phyloP scores from a whole-genome alignment of 2,329 filamentous ascomycete species.

The Colletotrichum endophyticum region DNA sequence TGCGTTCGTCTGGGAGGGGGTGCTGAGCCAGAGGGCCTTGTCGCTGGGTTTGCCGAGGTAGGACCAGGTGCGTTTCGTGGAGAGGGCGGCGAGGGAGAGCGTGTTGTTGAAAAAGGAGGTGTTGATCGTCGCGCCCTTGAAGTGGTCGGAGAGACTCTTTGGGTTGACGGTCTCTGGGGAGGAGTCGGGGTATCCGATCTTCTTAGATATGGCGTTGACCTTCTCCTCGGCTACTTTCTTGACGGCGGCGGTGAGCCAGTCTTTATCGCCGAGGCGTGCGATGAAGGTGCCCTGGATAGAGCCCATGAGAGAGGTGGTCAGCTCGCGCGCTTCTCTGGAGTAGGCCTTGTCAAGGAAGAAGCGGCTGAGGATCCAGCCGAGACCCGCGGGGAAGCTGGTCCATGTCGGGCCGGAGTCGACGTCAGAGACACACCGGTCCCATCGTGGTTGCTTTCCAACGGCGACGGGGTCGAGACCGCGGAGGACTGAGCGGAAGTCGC shows the following conservation, averaged over 20 bases:
- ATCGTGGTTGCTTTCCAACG: conserved; percentile 60
- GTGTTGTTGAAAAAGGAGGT: conserved; percentile 62
- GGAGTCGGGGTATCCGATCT: conserved; percentile 70
- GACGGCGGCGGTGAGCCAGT: conserved; percentile 69
- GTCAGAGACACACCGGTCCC: conserved; percentile 65
- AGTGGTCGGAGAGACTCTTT: conserved; percentile 59
- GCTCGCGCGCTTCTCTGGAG: conserved; percentile 66
- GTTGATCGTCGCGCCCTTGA: conserved; percentile 56
- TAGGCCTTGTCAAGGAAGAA: conserved; percentile 75
- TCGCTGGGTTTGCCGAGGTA: conserved; percentile 64
- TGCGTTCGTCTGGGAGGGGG: conserved; percentile 64
- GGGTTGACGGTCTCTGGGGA: conserved; percentile 67
- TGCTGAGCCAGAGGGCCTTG: conserved; percentile 64
- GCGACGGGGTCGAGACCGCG: not conserved
- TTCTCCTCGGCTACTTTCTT: conserved; percentile 66
- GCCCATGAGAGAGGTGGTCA: conserved; percentile 71
- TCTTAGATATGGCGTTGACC: conserved; percentile 68
- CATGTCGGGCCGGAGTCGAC: conserved; percentile 45
- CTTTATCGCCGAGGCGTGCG: conserved; percentile 58
- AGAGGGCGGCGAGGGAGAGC: conserved; percentile 53
- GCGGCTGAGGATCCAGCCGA: conserved; percentile 72
- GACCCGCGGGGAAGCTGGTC: conserved; percentile 34
- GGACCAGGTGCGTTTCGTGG: conserved; percentile 55
- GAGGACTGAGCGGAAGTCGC: conserved; percentile 44
- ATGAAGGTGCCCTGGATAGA: conserved; percentile 74